phyloP scores from a whole-genome alignment of 2,329 filamentous ascomycete genomes.

The Paracoccidioides lutzii region DNA sequence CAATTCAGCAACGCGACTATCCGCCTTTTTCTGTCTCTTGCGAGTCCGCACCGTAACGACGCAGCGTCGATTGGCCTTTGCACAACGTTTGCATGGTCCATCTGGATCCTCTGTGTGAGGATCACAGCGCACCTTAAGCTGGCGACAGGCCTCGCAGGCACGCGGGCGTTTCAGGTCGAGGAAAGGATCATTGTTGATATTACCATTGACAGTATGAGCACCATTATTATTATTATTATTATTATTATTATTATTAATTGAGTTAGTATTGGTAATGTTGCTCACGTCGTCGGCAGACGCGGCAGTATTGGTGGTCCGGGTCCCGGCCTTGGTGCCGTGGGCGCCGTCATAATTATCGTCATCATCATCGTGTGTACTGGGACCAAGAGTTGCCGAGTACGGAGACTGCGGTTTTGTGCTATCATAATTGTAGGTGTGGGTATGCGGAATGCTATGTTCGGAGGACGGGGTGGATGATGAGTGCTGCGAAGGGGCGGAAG shows the following conservation, averaged over 20 bases:
- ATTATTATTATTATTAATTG: not conserved
- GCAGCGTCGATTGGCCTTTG: conserved; percentile 66
- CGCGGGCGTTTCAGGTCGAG: conserved; percentile 52
- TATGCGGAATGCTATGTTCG: not conserved
- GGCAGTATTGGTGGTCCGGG: not conserved
- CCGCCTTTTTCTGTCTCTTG: conserved; percentile 84
- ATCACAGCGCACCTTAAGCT: conserved; percentile 75
- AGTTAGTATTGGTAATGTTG: not conserved
- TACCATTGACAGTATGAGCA: not conserved
- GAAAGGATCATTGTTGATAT: conserved; percentile 12
- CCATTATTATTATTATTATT: not conserved
- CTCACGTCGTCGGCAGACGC: not conserved
- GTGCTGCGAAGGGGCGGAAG: not conserved
- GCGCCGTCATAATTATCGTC: not conserved
- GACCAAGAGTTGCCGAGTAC: not conserved
- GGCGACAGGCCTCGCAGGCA: conserved; percentile 63
- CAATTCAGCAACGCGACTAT: conserved; percentile 75
- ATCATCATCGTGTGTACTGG: not conserved
- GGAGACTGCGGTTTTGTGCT: not conserved
- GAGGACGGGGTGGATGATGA: not conserved
- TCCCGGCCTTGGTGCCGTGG: not conserved
- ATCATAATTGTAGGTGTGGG: not conserved
- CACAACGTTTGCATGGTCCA: conserved; percentile 60
- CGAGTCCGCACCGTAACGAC: conserved; percentile 61
- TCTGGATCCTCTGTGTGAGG: conserved; percentile 51